phyloP scores from a whole-genome alignment of 495 filamentous ascomycete genomes.

The Penicillium ochrochloron region DNA sequence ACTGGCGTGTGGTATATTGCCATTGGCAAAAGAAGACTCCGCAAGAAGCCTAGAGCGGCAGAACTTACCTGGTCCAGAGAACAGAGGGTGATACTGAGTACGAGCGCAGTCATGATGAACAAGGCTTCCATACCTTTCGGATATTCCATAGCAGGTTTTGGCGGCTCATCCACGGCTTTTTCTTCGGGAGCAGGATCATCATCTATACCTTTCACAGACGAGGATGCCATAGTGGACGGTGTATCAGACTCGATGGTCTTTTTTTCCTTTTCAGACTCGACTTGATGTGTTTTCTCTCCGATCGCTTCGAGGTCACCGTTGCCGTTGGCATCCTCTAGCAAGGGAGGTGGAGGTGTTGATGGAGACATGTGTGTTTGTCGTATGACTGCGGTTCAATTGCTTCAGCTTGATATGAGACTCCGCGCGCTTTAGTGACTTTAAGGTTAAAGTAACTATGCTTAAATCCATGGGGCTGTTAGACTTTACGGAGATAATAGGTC shows the following conservation, averaged over 20 bases:
- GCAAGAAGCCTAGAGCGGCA: background rate
- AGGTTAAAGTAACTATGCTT: background rate
- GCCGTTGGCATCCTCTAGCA: constrained; percentile 6
- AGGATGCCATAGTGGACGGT: constrained; percentile 3
- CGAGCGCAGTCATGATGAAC: constrained; percentile 4
- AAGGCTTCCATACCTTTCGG: constrained; percentile 11
- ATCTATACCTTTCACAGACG: constrained; percentile 1
- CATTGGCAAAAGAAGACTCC: background rate
- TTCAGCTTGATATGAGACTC: constrained; percentile 2
- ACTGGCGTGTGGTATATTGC: background rate
- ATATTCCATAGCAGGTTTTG: constrained; percentile 4
- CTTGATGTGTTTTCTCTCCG: constrained; percentile 10
- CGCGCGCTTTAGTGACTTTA: background rate
- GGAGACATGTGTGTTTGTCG: constrained; percentile 1
- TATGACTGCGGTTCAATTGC: background rate
- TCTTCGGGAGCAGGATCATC: constrained; percentile 1
- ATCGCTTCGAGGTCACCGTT: constrained; percentile 4
- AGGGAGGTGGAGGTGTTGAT: constrained; percentile 6
- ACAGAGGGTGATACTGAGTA: constrained; percentile 7
- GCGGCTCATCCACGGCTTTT: constrained; percentile 3
- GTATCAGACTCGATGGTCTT: constrained; percentile 1
- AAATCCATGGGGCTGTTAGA: background rate
- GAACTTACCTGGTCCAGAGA: constrained; percentile 10
- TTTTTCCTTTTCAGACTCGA: constrained; percentile 6
- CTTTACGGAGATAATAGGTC: constrained; percentile 3